phyloP scores from a whole-genome alignment of 2,329 filamentous ascomycete genomes.

The Pseudocercospora macadamiae region DNA sequence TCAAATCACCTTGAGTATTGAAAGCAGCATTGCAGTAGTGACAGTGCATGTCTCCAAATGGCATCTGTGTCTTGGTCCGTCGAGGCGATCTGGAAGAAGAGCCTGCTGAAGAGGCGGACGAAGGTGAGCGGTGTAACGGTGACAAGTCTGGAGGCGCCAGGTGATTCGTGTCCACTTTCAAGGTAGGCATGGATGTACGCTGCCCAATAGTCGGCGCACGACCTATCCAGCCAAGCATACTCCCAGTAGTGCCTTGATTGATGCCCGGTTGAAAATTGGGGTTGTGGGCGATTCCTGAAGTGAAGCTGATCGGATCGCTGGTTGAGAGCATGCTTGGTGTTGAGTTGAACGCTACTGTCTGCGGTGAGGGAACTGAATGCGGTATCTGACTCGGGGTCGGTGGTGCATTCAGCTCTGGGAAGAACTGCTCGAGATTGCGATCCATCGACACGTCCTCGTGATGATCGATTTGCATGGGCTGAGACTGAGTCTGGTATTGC shows the following conservation, averaged over 20 bases:
- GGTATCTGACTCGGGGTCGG: neutral
- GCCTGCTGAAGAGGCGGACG: conserved; percentile 25
- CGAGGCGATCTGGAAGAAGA: conserved; percentile 22
- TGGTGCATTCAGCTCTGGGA: conserved; percentile 10
- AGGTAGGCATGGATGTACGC: conserved; percentile 12
- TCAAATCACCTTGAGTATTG: conserved; percentile 23
- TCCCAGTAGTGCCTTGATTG: neutral
- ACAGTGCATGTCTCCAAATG: conserved; percentile 19
- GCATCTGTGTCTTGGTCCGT: conserved; percentile 17
- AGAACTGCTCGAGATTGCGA: conserved; percentile 11
- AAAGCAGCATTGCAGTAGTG: conserved; percentile 26
- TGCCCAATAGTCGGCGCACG: conserved; percentile 15
- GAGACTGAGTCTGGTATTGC: neutral
- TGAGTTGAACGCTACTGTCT: neutral
- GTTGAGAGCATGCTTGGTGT: neutral
- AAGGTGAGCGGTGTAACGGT: conserved; percentile 21
- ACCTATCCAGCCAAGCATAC: conserved; percentile 25
- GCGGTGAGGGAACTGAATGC: neutral
- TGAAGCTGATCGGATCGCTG: conserved; percentile 11
- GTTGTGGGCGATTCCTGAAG: conserved; percentile 14
- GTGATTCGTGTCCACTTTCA: conserved; percentile 18
- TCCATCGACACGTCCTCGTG: neutral
- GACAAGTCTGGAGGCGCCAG: conserved; percentile 16
- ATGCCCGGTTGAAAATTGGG: conserved; percentile 18
- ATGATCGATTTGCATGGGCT: neutral